Evolutionary conservation across 345 rosid genomes (phyloP), one percentile per base, ranked within the genome.

Genomic region (Psidium guajava): DNA sequence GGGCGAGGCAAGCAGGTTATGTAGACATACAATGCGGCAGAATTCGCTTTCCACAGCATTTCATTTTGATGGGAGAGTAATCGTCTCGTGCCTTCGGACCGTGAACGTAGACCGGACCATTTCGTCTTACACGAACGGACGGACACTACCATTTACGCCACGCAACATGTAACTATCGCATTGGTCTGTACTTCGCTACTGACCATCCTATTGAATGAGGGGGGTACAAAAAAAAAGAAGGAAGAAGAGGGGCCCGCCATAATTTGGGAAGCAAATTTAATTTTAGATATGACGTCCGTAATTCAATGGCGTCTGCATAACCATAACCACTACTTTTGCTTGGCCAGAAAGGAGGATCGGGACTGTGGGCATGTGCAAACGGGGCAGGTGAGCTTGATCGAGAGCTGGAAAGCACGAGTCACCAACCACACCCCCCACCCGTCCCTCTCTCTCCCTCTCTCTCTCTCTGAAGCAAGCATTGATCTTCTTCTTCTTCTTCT

Each of bases 21-120:
- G 57, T 2, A 3, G 10, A 9, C 4, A 2, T 15, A 7, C 1
- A 1, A 21, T 0, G 42, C 11, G 1, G 1, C 0, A 16, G 16
- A 32, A 64, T 28, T 8, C 44, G 10, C 20, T 59, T 13, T 58
- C 18, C 8, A 52, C 4, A n/a, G 12, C 5, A 21, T 36, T 55
- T 10, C 1, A 55, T 25, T 22, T 24, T 5, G 25, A 24, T 56
- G 25, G 59, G 27, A 56, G 59, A 10, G 14, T 36, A 36, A 36
- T 8, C 27, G 24, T 5, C 27, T 22, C 14, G 6, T 56, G 2
- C 64, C n/a, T 25, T 25, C 15, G n/a, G 4, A 52, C 21, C 5
- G 10, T 14, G 32, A 27, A 14, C 44, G 32, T 32, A 32, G 75
- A 32, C 20, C 8, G 5, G 40, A 13, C 42, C 75, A 16, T 8